Evolutionary conservation across 108 stramenopile genomes (phyloP), one percentile per base, ranked within the genome.

Genomic region (Skeletonema grethae): DNA sequence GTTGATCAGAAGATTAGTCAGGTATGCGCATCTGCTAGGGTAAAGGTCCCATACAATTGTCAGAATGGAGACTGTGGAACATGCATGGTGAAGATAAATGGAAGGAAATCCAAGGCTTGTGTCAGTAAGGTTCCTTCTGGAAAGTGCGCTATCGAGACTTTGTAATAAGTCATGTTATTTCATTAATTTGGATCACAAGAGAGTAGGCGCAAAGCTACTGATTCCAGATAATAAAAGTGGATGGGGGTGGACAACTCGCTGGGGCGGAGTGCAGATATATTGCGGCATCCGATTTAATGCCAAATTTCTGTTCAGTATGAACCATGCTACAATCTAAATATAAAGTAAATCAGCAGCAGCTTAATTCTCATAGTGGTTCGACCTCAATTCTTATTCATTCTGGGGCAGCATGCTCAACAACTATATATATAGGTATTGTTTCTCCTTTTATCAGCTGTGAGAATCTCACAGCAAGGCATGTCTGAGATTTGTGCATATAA

Each of bases 21-120:
- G 22, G 91, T 95, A 3, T 92, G 90, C 57, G 79, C 73, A 28
- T 75, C 82, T 22, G 91, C 84, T 0, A 69, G 94, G 18, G 94
- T 91, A 46, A 91, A 90, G 76, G 92, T 95, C 61, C 84, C 87
- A 16, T 92, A 93, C 74, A 90, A 92, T 43, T 95, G 94, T 67
- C 86, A 90, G 63, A 87, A 92, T 50, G 94, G 94, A 22, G 94
- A 95, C 43, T 95, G 94, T 69, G 94, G 89, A 36, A 87, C 84
- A 16, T 86, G 82, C 45, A 86, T 84, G 68, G 87, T 93, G 9
- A 88, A 75, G 36, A 77, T 95, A 64, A 95, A 95, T 66, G 94
- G 94, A 35, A 73, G 79, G 61, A 88, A 93, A 66, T 87, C 86
- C 12, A 90, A 87, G 82, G 94, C 91, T 20, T 92, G 91, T 74